Evolutionary conservation across 2,329 filamentous ascomycete species (phyloP).

Genomic region (Aspergillus phoenicis): DNA sequence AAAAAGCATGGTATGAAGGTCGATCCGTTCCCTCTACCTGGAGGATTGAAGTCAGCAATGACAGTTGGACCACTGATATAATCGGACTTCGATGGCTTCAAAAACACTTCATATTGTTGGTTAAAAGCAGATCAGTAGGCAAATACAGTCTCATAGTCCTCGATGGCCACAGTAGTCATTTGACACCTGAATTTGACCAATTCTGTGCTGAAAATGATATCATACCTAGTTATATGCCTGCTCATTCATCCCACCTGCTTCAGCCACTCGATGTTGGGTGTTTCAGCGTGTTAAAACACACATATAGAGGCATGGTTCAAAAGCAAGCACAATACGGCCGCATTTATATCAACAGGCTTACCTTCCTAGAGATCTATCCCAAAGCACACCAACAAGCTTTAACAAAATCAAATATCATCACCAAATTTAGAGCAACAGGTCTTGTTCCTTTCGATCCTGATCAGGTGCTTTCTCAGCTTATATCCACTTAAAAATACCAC

Average conservation of each 20-base stretch:
- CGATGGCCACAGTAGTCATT: background rate
- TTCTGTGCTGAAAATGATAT: background rate
- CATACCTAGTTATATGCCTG: background rate
- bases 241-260: background rate
- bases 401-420: background rate
- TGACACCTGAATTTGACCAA: background rate
- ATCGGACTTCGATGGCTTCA: background rate
- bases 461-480: background rate
- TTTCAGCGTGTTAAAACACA: background rate
- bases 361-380: background rate
- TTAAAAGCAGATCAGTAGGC: background rate
- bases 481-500: background rate
- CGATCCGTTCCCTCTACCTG: too few relatives aligned
- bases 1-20: too few relatives aligned
- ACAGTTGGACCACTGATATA: too few relatives aligned
- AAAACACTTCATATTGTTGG: background rate
- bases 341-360: too few relatives aligned
- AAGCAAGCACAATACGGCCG: background rate
- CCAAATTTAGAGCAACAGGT: background rate
- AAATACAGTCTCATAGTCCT: background rate
- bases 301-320: background rate
- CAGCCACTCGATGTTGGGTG: background rate
- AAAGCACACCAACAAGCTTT: background rate
- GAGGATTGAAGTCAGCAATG: too few relatives aligned
- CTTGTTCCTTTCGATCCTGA: background rate